These are phyloP conservation scores for Ganoderma resinaceum DNA, from an alignment of 1,284 basidiomycete species.

Conservation along the genomic window DNA sequence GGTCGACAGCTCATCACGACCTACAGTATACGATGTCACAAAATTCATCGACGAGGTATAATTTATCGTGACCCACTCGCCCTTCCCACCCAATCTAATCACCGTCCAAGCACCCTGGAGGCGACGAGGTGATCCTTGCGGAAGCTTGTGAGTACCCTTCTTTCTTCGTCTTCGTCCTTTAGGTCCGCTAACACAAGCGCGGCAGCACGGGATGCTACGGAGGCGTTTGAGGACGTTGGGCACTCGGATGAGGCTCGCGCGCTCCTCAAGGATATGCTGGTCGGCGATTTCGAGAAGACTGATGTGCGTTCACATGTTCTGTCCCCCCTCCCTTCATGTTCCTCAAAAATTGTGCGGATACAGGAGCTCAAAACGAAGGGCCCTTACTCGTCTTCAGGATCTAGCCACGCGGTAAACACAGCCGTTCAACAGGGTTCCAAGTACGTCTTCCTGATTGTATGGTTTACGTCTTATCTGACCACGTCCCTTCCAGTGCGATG, in stretches of 20 bases:
- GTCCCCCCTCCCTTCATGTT: background rate
- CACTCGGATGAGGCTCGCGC: slow-evolving; percentile 98
- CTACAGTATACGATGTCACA: slow-evolving; percentile 91
- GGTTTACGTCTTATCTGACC: slow-evolving; percentile 18
- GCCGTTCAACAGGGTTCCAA: slow-evolving; percentile 75
- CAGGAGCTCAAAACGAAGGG: slow-evolving; percentile 60
- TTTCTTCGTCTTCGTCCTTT: background rate
- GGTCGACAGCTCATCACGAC: slow-evolving; percentile 41
- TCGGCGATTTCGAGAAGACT: slow-evolving; percentile 81
- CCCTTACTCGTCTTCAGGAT: slow-evolving; percentile 38
- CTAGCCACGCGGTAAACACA: slow-evolving; percentile 47
- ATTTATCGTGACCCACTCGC: background rate
- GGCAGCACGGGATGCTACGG: slow-evolving; percentile 91
- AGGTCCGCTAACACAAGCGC: slow-evolving; percentile 18
- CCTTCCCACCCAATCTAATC: slow-evolving; percentile 1
- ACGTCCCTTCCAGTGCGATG: slow-evolving; percentile 57
- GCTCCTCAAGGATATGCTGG: slow-evolving; percentile 79
- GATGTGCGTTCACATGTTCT: slow-evolving; percentile 53
- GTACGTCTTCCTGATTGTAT: slow-evolving; percentile 48
- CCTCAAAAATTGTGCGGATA: background rate
- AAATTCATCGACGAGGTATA: slow-evolving; percentile 95
- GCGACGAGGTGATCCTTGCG: slow-evolving; percentile 95
- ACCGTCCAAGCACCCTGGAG: slow-evolving; percentile 85
- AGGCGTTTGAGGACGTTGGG: slow-evolving; percentile 99
- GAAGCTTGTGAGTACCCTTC: slow-evolving; percentile 79